These are phyloP conservation scores for Neocatenulostroma microsporum DNA, from an alignment of 2,329 filamentous ascomycete genomes.

Conservation along the genomic window DNA sequence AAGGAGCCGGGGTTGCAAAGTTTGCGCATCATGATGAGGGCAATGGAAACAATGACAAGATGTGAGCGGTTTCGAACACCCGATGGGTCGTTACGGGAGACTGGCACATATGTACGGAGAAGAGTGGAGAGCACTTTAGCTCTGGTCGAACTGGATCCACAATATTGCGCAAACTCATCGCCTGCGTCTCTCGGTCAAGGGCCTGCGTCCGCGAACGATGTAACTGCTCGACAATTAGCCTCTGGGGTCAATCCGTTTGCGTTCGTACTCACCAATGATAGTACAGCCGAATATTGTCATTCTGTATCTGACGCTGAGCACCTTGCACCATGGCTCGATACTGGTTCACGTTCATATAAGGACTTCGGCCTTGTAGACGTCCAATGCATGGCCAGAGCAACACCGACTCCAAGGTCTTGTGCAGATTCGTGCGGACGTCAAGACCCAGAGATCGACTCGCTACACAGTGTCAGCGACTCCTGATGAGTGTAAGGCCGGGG, in stretches of 20 bases:
- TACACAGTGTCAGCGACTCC: background rate
- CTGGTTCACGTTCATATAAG: background rate
- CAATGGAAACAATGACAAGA: too few species aligned
- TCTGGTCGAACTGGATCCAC: too few species aligned
- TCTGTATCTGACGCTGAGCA: conserved; percentile 7
- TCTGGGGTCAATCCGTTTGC: too few species aligned
- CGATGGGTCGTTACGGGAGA: too few species aligned
- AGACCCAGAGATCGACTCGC: conserved; percentile 2
- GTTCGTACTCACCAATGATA: conserved; percentile 2
- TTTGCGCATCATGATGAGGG: too few species aligned
- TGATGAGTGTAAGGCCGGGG: too few species aligned
- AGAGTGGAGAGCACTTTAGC: too few species aligned
- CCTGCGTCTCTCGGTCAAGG: background rate
- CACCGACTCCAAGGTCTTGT: conserved; percentile 7
- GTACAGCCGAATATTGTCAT: conserved; percentile 9
- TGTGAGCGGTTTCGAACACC: too few species aligned
- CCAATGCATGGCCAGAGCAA: conserved; percentile 9
- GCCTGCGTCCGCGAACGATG: conserved; percentile 1
- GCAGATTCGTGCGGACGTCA: conserved; percentile 6
- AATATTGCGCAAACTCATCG: too few species aligned
- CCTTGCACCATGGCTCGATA: conserved; percentile 5
- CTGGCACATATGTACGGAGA: too few species aligned
- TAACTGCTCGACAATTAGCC: too few species aligned
- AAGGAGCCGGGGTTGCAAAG: too few species aligned
- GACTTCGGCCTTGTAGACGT: background rate